Conservation (phyloP, 148 eudicot species). For the Camellia japonica region DNA sequence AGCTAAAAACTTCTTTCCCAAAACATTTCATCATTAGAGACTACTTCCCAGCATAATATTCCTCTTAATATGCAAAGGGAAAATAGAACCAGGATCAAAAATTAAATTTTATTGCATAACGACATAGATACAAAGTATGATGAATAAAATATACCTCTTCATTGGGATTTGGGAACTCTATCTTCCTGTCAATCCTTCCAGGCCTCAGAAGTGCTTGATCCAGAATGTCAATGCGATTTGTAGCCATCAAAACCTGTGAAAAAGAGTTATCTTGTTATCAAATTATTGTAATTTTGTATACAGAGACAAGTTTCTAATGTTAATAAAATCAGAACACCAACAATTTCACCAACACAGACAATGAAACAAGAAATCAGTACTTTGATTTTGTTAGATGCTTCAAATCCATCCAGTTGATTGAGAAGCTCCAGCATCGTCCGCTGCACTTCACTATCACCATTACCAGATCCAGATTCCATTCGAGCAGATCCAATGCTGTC, state of each 20-base stretch:
- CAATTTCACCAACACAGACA: background rate
- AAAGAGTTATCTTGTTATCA: background rate
- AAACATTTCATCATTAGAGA: background rate
- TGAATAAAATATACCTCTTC: slow-evolving; percentile 45
- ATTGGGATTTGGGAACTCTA: slow-evolving; percentile 78
- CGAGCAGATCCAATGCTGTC: slow-evolving; percentile 85
- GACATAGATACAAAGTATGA: background rate
- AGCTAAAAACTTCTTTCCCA: background rate
- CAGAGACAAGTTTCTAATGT: background rate
- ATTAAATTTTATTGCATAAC: background rate
- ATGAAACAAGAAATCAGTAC: slow-evolving; percentile 19
- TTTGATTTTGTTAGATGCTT: slow-evolving; percentile 83
- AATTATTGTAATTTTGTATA: background rate
- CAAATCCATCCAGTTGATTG: slow-evolving; percentile 79
- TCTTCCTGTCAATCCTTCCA: slow-evolving; percentile 78
- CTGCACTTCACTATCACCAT: slow-evolving; percentile 87
- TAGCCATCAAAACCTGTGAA: slow-evolving; percentile 69
- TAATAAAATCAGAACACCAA: background rate
- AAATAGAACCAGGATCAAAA: background rate
- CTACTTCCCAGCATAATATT: background rate
- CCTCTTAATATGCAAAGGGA: background rate
- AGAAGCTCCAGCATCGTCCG: slow-evolving; percentile 83
- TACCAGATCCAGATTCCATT: slow-evolving; percentile 84
- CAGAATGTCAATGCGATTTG: slow-evolving; percentile 72
- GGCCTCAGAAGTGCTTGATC: slow-evolving; percentile 84